A percentile compares a stretch with the other conserved stretches of the same genome.
These are phyloP conservation scores for Diaporthe sp. DNA, from an alignment of 2,329 filamentous ascomycete genomes.

Conservation along the genomic window DNA sequence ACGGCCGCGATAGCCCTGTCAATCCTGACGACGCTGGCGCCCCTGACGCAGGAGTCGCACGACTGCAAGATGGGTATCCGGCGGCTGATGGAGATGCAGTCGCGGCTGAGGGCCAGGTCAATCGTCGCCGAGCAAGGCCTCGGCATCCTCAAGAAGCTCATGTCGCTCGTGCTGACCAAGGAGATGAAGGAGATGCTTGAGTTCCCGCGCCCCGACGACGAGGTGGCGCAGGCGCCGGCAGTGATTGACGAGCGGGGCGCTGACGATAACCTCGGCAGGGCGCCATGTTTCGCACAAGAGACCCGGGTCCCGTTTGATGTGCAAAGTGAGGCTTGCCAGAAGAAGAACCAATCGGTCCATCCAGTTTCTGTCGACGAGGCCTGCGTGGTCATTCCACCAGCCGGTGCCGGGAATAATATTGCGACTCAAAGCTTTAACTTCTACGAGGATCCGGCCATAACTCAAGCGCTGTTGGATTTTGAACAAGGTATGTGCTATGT, in stretches of 20 bases:
- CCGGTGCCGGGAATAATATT: not conserved
- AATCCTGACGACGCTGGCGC: constrained; percentile 44
- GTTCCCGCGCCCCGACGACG: not conserved
- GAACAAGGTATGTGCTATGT: not conserved
- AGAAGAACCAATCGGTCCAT: not conserved
- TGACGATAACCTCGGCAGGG: not conserved
- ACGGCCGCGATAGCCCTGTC: constrained; percentile 46
- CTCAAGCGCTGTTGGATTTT: not conserved
- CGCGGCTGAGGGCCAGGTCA: constrained; percentile 41
- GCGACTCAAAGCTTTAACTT: not conserved
- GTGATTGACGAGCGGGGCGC: accelerated
- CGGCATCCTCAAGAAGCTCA: constrained; percentile 42
- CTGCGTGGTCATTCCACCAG: not conserved
- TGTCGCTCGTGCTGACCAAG: constrained; percentile 44
- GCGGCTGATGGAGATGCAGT: constrained; percentile 45
- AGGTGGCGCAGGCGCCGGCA: accelerated
- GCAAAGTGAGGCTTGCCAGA: not conserved
- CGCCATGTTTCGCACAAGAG: not conserved
- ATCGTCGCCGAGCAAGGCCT: constrained; percentile 46
- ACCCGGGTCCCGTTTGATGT: not conserved
- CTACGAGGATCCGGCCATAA: constrained; percentile 4
- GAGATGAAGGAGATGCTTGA: constrained; percentile 13
- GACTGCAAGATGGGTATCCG: constrained; percentile 44
- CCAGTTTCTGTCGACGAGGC: not conserved
- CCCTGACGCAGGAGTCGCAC: constrained; percentile 43